phyloP scores from a whole-genome alignment of 2,329 filamentous ascomycete genomes.

The Trematosphaeria pertusa region DNA sequence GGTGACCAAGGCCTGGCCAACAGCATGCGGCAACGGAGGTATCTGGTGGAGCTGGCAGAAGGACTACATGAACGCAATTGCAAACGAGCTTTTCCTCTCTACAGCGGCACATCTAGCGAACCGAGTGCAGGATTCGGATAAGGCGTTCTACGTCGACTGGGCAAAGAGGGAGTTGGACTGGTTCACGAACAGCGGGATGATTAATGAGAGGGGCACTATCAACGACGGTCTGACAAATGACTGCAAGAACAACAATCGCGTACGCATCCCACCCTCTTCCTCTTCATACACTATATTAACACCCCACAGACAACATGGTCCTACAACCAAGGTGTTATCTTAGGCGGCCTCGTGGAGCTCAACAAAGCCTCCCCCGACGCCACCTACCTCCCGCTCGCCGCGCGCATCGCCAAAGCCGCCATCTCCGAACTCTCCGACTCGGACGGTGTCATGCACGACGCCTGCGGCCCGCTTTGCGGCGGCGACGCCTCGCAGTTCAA shows the following conservation, averaged over 20 bases:
- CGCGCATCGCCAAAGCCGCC: constrained; percentile 48
- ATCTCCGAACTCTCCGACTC: constrained; percentile 44
- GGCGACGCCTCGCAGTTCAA: constrained; percentile 70
- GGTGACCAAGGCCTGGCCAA: constrained; percentile 48
- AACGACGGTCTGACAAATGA: constrained; percentile 61
- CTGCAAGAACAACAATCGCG: constrained; percentile 60
- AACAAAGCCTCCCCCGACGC: constrained; percentile 48
- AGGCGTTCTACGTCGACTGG: constrained; percentile 52
- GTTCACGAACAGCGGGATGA: constrained; percentile 58
- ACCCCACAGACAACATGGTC: constrained; percentile 50
- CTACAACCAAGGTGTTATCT: constrained; percentile 69
- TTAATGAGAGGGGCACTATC: constrained; percentile 57
- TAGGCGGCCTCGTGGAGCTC: constrained; percentile 65
- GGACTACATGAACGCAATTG: constrained; percentile 60
- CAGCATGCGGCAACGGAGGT: constrained; percentile 55
- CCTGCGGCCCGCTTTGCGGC: constrained; percentile 49
- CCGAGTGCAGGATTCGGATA: constrained; percentile 52
- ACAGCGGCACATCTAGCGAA: constrained; percentile 64
- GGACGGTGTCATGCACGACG: constrained; percentile 51
- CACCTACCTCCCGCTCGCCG: constrained; percentile 45
- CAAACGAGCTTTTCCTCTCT: constrained; percentile 64
- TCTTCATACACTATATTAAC: background rate
- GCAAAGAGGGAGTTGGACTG: constrained; percentile 59
- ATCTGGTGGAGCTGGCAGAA: constrained; percentile 58
- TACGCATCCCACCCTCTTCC: constrained; percentile 9